Conservation (phyloP, 2,329 filamentous ascomycete species). For the Penicillium sp. region DNA sequence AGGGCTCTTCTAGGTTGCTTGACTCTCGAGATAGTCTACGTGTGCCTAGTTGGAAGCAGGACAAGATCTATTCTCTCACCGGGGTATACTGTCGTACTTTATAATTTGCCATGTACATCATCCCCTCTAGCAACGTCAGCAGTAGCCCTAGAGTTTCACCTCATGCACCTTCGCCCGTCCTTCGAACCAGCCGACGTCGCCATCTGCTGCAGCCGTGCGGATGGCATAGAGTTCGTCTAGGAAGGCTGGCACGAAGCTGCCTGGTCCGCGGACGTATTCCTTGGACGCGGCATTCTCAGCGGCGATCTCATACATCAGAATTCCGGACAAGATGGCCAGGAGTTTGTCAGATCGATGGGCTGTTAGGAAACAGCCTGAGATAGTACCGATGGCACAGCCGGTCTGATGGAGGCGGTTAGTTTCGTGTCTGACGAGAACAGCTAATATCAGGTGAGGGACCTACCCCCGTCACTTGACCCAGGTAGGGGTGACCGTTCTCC, state of each 20-base stretch:
- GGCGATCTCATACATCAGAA: conserved; percentile 75
- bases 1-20: no score
- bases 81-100: no score
- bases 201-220: conserved; percentile 33
- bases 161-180: conserved; percentile 39
- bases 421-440: not conserved
- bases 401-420: conserved; percentile 44
- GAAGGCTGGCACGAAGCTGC: conserved; percentile 81
- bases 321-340: conserved; percentile 67
- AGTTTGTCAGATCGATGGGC: conserved; percentile 63
- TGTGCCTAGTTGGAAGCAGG: no score
- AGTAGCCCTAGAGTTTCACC: conserved; percentile 31
- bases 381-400: conserved; percentile 81
- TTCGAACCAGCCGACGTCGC: conserved; percentile 35
- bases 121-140: no score
- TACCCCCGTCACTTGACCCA: conserved; percentile 48
- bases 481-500: conserved; percentile 68
- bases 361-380: conserved; percentile 71
- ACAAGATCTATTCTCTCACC: no score
- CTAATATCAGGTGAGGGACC: conserved; percentile 9
- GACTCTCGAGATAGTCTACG: no score
- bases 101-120: no score
- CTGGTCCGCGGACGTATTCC: conserved; percentile 69
- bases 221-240: conserved; percentile 65
- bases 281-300: conserved; percentile 64